phyloP scores from a whole-genome alignment of 352 stramenopile genomes.

The Globisporangium mamillatum region DNA sequence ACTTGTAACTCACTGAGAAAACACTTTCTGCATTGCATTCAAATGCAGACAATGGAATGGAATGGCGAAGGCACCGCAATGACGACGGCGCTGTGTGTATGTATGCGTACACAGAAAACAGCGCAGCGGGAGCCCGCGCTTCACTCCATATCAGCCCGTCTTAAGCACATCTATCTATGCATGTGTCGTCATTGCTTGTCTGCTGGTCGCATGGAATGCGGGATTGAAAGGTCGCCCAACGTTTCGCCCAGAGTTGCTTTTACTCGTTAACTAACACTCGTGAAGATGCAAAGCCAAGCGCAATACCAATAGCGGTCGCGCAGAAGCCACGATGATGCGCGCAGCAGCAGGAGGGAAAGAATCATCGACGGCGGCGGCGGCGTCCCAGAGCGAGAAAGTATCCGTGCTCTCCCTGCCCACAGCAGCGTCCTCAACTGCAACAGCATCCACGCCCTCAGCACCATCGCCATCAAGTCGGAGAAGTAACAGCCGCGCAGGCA shows the following conservation, averaged over 20 bases:
- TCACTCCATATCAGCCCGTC: too few species aligned
- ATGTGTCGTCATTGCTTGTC: neutral
- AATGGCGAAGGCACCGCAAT: neutral
- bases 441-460: neutral
- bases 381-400: conserved; percentile 9
- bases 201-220: neutral
- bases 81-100: neutral
- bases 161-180: neutral
- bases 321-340: neutral
- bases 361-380: neutral
- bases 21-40: neutral
- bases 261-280: neutral
- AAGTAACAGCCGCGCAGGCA: neutral
- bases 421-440: neutral
- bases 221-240: neutral
- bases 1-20: too few species aligned
- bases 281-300: neutral
- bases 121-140: neutral
- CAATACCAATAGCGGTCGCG: neutral
- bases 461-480: neutral
- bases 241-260: neutral
- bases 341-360: neutral
- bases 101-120: neutral
- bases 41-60: neutral
- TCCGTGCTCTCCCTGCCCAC: conserved; percentile 7